These are phyloP conservation scores for Phytophthora vignae DNA, from an alignment of 352 stramenopile genomes.

Conservation along the genomic window DNA sequence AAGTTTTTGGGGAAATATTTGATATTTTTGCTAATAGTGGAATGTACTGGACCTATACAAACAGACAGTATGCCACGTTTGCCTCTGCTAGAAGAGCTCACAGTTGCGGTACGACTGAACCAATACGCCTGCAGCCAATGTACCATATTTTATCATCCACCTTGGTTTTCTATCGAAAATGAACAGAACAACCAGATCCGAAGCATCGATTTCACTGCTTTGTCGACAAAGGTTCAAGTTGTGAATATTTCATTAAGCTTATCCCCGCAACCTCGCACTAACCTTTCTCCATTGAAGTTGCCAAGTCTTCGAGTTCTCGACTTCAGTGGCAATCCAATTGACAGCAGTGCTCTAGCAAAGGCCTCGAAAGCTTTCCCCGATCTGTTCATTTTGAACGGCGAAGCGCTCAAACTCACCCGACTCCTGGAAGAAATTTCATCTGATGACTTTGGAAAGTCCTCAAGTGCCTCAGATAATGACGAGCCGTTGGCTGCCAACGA, in stretches of 20 bases:
- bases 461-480: not conserved
- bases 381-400: conserved; percentile 62
- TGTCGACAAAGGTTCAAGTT: conserved; percentile 43
- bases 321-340: conserved; percentile 47
- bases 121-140: not conserved
- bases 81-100: conserved; percentile 62
- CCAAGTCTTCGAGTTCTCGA: conserved; percentile 61
- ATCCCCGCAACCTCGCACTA: not conserved
- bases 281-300: conserved; percentile 29
- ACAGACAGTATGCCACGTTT: conserved; percentile 54
- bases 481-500: not conserved
- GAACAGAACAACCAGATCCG: conserved; percentile 60
- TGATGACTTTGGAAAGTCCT: conserved; percentile 8
- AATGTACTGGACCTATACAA: not conserved
- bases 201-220: conserved; percentile 47
- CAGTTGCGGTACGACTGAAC: conserved; percentile 42
- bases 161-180: not conserved
- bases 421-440: conserved; percentile 26
- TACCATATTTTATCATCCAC: not conserved
- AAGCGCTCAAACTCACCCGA: conserved; percentile 55
- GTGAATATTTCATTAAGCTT: not conserved
- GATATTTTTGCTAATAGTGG: not conserved
- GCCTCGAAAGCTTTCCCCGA: conserved; percentile 41
- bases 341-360: conserved; percentile 23
- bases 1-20: not conserved